A percentile compares a stretch with the other conserved stretches of the same genome.
phyloP scores from a whole-genome alignment of 129 eudicot species.

The Rutidosis leptorrhynchoides region DNA sequence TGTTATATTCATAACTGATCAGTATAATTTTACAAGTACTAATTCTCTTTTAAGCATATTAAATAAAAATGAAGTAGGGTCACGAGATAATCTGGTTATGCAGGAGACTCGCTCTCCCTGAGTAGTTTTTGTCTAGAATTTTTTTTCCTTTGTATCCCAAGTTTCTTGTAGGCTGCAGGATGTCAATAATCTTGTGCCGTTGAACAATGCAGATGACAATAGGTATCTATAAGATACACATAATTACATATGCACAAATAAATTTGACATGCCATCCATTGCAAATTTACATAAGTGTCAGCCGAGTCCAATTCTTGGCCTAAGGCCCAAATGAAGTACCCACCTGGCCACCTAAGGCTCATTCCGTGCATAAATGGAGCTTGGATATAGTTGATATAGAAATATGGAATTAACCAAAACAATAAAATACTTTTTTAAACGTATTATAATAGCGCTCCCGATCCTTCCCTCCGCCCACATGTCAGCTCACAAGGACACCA shows the following conservation, averaged over 20 bases:
- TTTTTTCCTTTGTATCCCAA: neutral
- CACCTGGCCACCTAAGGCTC: too few species aligned
- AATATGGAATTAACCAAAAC: too few species aligned
- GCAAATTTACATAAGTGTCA: constrained; percentile 9
- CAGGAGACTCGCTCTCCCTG: too few species aligned
- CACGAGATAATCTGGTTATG: too few species aligned
- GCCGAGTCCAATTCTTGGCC: constrained; percentile 28
- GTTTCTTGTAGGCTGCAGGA: constrained; percentile 3
- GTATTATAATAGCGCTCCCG: too few species aligned
- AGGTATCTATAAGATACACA: neutral
- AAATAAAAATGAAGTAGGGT: neutral
- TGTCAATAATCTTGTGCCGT: neutral
- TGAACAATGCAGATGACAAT: neutral
- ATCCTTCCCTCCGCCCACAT: too few species aligned
- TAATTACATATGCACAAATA: neutral
- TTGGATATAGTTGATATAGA: too few species aligned
- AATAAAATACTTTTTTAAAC: too few species aligned
- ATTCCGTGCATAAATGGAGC: too few species aligned
- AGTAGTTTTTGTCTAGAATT: too few species aligned
- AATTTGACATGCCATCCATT: neutral
- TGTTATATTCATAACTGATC: constrained; percentile 31
- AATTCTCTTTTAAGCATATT: constrained; percentile 9
- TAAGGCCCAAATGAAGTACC: constrained; percentile 36
- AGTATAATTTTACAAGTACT: constrained; percentile 9
- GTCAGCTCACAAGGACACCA: too few species aligned